These are phyloP conservation scores for Aureobasidium uvarum DNA, from an alignment of 2,329 filamentous ascomycete species.

Conservation along the genomic window DNA sequence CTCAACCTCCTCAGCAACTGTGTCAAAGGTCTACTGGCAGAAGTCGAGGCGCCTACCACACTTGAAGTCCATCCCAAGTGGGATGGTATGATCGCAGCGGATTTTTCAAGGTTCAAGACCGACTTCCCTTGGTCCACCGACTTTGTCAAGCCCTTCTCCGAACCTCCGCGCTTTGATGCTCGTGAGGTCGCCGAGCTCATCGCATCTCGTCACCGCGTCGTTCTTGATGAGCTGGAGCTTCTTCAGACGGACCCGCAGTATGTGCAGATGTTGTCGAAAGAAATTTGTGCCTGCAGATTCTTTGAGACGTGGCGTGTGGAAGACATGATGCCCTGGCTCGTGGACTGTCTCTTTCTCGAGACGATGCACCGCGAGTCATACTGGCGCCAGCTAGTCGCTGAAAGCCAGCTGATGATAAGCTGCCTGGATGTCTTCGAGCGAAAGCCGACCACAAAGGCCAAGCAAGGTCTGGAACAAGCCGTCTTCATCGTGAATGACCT, in stretches of 20 bases:
- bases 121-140: constrained; percentile 8
- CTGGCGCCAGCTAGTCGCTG: constrained; percentile 7
- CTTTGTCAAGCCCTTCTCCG: background rate
- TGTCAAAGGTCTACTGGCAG: background rate
- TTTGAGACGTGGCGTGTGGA: background rate
- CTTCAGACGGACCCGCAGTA: constrained; percentile 9
- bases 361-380: constrained; percentile 1
- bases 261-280: background rate
- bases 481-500: background rate
- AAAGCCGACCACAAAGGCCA: background rate
- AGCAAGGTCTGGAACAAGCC: background rate
- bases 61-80: constrained; percentile 3
- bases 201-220: background rate
- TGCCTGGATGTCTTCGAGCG: background rate
- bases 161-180: background rate
- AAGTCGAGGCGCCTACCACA: background rate
- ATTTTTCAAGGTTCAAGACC: background rate
- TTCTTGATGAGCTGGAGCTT: constrained; percentile 6
- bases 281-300: background rate
- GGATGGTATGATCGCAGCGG: background rate
- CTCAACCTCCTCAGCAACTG: constrained; percentile 8
- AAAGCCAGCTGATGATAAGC: background rate
- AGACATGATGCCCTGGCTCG: background rate
- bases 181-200: constrained; percentile 1
- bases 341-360: background rate